Conservation (phyloP, 139 green algal species). For the Coelastrella sp. region DNA sequence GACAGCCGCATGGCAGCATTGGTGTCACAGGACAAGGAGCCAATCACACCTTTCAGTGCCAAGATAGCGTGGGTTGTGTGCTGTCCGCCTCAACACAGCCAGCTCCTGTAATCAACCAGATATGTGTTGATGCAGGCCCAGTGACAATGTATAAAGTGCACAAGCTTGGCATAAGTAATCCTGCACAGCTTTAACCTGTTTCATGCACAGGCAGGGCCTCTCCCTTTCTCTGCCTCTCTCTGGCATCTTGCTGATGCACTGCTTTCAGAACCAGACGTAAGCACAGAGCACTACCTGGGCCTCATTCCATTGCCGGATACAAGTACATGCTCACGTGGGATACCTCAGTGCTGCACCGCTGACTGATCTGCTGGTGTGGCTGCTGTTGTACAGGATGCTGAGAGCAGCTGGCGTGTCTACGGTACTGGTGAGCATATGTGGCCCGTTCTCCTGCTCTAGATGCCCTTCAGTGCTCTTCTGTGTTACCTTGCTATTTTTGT, state of each 20-base stretch:
- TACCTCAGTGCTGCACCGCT: not conserved
- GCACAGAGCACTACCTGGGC: too few relatives aligned
- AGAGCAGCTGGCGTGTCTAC: conserved; percentile 30
- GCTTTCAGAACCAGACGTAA: too few relatives aligned
- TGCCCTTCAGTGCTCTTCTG: not conserved
- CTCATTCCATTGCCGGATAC: too few relatives aligned
- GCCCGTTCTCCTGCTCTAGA: not conserved
- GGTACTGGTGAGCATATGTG: conserved; percentile 16
- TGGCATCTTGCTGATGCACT: too few relatives aligned
- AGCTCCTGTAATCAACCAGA: not conserved
- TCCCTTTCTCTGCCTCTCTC: too few relatives aligned
- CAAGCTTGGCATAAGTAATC: too few relatives aligned
- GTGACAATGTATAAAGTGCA: too few relatives aligned
- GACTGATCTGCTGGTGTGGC: not conserved
- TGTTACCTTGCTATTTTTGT: not conserved
- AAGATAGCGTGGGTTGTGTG: conserved; percentile 50
- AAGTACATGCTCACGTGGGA: too few relatives aligned
- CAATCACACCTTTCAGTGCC: conserved; percentile 78
- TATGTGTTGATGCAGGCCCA: too few relatives aligned
- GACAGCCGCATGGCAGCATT: conserved; percentile 79
- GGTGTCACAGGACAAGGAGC: conserved; percentile 64
- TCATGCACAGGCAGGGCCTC: too few relatives aligned
- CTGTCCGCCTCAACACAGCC: not conserved
- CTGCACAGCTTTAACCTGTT: too few relatives aligned
- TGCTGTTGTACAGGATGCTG: conserved; percentile 9